Evolutionary conservation across 164 flowering plant species (phyloP).

Genomic region (Amborella trichopoda): DNA sequence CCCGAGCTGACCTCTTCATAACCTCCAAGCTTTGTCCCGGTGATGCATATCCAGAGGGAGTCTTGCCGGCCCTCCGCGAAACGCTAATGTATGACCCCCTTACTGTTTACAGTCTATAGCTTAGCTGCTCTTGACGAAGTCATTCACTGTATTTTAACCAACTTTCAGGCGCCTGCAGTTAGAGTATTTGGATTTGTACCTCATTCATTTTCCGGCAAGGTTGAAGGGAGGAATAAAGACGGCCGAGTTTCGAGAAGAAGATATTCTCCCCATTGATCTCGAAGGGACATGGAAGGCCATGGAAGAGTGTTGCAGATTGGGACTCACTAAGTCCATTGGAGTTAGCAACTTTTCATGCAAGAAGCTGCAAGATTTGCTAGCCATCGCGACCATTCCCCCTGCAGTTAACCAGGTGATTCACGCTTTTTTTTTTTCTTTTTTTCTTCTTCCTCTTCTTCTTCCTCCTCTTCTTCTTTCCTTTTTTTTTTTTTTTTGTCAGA

Average conservation of each 20-base stretch:
- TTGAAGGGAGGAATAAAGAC: background rate
- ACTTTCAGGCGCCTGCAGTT: constrained; percentile 6
- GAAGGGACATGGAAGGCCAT: constrained; percentile 8
- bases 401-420: constrained; percentile 12
- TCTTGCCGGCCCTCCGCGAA: constrained; percentile 11
- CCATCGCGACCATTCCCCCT: constrained; percentile 10
- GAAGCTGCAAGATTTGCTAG: constrained; percentile 9
- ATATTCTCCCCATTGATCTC: constrained; percentile 6
- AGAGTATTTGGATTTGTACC: constrained; percentile 11
- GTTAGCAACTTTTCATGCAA: constrained; percentile 16
- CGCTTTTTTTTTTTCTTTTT: background rate
- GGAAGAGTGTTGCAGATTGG: constrained; percentile 12
- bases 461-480: too few relatives aligned
- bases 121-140: background rate
- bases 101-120: background rate
- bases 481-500: too few relatives aligned
- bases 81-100: background rate
- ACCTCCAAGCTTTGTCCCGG: constrained; percentile 18
- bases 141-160: background rate
- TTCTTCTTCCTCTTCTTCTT: background rate
- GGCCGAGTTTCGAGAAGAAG: background rate
- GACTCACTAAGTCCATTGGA: constrained; percentile 14
- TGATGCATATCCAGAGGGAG: constrained; percentile 7
- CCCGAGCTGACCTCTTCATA: constrained; percentile 12
- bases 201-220: constrained; percentile 8